A percentile compares a stretch with the other conserved stretches of the same genome.
These are phyloP conservation scores for Paramecium tetraurelia DNA, from an alignment of 73 alveolate species.

Conservation along the genomic window DNA sequence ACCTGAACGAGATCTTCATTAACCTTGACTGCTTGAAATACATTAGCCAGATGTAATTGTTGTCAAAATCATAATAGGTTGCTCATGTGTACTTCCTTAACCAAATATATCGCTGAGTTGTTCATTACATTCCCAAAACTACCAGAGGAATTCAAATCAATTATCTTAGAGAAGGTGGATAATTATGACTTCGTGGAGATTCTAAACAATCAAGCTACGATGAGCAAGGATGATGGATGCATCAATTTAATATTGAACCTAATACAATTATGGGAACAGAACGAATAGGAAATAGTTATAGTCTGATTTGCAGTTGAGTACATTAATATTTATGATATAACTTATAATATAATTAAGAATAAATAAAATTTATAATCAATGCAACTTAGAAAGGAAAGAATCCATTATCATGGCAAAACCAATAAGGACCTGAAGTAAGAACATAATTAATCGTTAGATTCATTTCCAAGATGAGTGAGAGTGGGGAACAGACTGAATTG, in stretches of 20 bases:
- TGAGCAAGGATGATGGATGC: not conserved
- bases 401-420: slow-evolving; percentile 35
- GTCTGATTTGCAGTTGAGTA: not conserved
- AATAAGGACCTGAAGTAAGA: not conserved
- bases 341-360: not conserved
- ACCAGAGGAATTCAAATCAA: not conserved
- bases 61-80: not conserved
- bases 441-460: not conserved
- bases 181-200: not conserved
- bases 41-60: not conserved
- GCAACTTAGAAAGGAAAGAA: not conserved
- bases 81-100: not conserved
- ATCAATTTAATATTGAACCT: not conserved
- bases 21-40: not conserved
- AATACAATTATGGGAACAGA: not conserved
- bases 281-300: not conserved
- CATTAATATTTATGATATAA: not conserved
- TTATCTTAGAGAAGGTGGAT: not conserved
- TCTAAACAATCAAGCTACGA: not conserved
- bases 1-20: not conserved
- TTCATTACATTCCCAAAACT: not conserved
- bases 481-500: not conserved
- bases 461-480: not conserved
- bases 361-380: not conserved
- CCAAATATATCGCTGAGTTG: not conserved